Percentiles rank a stretch among this genome's conserved stretches.
phyloP scores from a whole-genome alignment of 345 rosid genomes.

The Eucalyptus sp. region DNA sequence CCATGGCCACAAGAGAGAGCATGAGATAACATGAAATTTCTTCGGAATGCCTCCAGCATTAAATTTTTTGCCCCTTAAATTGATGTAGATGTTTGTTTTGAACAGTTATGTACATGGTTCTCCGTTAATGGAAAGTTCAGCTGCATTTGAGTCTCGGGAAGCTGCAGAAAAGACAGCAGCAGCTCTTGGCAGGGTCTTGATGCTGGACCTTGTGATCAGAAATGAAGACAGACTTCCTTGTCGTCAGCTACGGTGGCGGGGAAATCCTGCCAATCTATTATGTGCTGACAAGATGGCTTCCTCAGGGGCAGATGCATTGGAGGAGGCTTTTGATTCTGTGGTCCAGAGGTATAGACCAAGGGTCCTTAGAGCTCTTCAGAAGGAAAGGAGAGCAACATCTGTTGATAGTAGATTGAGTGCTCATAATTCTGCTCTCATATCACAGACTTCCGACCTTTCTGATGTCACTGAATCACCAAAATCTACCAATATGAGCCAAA shows the following conservation, averaged over 20 bases:
- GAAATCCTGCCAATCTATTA: slow-evolving; percentile 88
- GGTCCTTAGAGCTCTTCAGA: slow-evolving; percentile 69
- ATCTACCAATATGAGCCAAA: slow-evolving; percentile 30
- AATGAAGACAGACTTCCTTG: slow-evolving; percentile 97
- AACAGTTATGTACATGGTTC: slow-evolving; percentile 96
- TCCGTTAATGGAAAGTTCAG: slow-evolving; percentile 74
- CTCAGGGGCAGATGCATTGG: slow-evolving; percentile 34
- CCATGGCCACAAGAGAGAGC: neutral
- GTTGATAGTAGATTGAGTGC: slow-evolving; percentile 50
- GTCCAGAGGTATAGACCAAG: slow-evolving; percentile 64
- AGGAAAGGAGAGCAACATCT: slow-evolving; percentile 82
- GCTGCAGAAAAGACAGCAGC: slow-evolving; percentile 75
- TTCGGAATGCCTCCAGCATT: neutral
- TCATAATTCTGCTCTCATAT: slow-evolving; percentile 5
- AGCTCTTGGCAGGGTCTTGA: slow-evolving; percentile 77
- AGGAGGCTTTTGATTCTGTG: slow-evolving; percentile 70
- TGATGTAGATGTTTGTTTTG: neutral
- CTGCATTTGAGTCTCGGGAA: slow-evolving; percentile 58
- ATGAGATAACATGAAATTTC: neutral
- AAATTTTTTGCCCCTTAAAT: neutral
- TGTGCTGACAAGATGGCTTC: slow-evolving; percentile 56
- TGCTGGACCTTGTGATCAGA: slow-evolving; percentile 91
- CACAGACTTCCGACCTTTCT: slow-evolving; percentile 46
- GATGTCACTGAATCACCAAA: slow-evolving; percentile 55
- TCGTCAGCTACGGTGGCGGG: slow-evolving; percentile 95